A percentile compares a stretch with the other conserved stretches of the same genome.
These are phyloP conservation scores for Zymoseptoria tritici DNA, from an alignment of 2,329 filamentous ascomycete species.

Conservation along the genomic window DNA sequence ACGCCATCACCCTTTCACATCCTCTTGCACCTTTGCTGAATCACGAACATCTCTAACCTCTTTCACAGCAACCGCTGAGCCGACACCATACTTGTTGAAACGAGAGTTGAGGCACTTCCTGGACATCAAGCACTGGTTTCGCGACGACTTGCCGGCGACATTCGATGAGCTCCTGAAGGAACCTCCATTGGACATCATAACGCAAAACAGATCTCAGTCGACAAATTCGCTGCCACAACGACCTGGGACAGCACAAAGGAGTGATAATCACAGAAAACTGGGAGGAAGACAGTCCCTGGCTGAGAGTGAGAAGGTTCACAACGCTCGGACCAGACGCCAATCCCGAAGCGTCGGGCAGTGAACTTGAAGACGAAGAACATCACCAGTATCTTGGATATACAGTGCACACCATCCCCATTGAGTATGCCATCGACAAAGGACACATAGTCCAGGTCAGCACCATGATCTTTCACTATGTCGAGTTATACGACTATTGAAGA, in stretches of 20 bases:
- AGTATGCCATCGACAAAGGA: conserved; percentile 7
- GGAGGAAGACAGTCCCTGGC: not conserved
- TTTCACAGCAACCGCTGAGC: not conserved
- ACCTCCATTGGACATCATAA: not conserved
- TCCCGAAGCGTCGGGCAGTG: not conserved
- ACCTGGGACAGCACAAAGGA: not conserved
- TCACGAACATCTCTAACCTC: not conserved
- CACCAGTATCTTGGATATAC: not conserved
- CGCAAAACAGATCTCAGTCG: not conserved
- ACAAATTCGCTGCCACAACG: not conserved
- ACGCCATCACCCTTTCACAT: conserved; percentile 6
- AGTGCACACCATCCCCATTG: not conserved
- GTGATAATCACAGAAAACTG: not conserved
- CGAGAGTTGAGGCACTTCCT: not conserved
- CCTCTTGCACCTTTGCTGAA: not conserved
- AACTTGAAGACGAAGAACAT: not conserved
- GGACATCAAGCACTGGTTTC: not conserved
- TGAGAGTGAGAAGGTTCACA: not conserved
- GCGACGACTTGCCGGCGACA: not conserved
- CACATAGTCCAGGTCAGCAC: conserved; percentile 5
- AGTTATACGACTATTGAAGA: conserved; percentile 14
- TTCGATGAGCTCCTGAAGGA: not conserved
- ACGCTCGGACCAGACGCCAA: not conserved
- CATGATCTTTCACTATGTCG: conserved; percentile 6
- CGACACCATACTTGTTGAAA: not conserved